Conservation (phyloP, 108 stramenopile genomes). For the Aurantiochytrium sp. region DNA sequence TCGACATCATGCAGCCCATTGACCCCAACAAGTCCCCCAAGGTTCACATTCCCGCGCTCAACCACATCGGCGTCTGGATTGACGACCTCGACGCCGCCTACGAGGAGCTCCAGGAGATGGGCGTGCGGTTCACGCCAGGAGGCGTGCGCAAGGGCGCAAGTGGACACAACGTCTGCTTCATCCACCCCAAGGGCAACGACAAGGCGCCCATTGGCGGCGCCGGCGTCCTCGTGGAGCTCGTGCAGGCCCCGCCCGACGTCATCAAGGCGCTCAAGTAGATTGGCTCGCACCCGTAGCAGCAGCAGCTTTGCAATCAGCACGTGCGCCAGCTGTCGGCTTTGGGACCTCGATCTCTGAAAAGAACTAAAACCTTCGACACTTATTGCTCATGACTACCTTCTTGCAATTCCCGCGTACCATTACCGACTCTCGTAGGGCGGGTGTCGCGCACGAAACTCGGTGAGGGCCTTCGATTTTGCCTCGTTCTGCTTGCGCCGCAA, state of each 20-base stretch:
- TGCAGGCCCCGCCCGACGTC: slow-evolving; percentile 89
- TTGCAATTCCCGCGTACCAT: too few species aligned
- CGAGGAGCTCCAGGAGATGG: slow-evolving; percentile 72
- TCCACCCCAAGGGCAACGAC: slow-evolving; percentile 93
- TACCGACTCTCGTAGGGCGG: not conserved
- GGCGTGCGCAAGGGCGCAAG: slow-evolving; percentile 89
- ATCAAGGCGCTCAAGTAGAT: slow-evolving; percentile 32
- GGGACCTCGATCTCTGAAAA: too few species aligned
- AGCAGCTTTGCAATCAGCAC: not conserved
- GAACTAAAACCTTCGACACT: too few species aligned
- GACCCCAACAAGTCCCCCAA: slow-evolving; percentile 59
- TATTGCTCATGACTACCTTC: too few species aligned
- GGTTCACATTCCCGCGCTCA: slow-evolving; percentile 84
- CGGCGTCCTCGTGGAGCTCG: slow-evolving; percentile 92
- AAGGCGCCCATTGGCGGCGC: slow-evolving; percentile 75
- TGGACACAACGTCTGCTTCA: slow-evolving; percentile 88
- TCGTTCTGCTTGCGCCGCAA: not conserved
- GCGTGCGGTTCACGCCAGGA: slow-evolving; percentile 78
- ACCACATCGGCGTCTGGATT: slow-evolving; percentile 97
- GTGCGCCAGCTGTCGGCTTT: too few species aligned
- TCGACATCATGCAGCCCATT: slow-evolving; percentile 94
- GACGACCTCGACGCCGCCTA: slow-evolving; percentile 79
- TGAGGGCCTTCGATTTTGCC: slow-evolving; percentile 6
- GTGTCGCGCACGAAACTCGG: not conserved
- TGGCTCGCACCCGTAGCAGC: too few species aligned